phyloP scores from a whole-genome alignment of 1,284 basidiomycete species.

The Ustilago xerochloae region DNA sequence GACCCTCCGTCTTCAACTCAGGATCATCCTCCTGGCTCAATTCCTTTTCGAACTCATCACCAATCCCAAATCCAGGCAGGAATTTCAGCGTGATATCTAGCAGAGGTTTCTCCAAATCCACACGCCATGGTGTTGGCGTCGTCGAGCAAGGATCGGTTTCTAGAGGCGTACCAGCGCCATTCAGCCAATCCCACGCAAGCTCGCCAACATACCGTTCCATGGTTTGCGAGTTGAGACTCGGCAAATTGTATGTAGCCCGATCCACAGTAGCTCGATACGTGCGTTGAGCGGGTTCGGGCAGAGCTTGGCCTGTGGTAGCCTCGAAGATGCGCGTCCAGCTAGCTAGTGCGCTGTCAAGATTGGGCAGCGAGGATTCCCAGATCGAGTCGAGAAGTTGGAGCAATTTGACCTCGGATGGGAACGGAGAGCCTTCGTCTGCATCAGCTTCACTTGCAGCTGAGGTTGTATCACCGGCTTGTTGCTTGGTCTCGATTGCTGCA shows the following conservation, averaged over 20 bases:
- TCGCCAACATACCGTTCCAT: constrained; percentile 56
- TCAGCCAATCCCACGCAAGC: constrained; percentile 47
- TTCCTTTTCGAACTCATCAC: constrained; percentile 48
- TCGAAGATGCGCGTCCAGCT: constrained; percentile 26
- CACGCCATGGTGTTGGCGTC: constrained; percentile 21
- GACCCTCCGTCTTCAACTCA: constrained; percentile 21
- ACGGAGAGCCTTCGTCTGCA: constrained; percentile 32
- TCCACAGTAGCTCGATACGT: constrained; percentile 57
- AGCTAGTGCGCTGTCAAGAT: constrained; percentile 31
- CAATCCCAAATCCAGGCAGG: constrained; percentile 47
- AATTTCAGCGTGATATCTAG: constrained; percentile 51
- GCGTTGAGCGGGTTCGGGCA: constrained; percentile 3
- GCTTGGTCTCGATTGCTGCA: not conserved
- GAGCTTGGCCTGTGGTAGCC: constrained; percentile 5
- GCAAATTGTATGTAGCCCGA: constrained; percentile 61
- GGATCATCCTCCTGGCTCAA: constrained; percentile 19
- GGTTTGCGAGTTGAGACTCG: constrained; percentile 53
- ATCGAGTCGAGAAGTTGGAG: constrained; percentile 31
- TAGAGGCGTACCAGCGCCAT: constrained; percentile 19
- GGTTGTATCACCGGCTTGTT: not conserved
- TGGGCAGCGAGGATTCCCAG: constrained; percentile 32
- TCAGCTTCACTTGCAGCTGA: constrained; percentile 19
- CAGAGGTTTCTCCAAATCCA: constrained; percentile 43
- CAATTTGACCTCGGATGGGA: constrained; percentile 42
- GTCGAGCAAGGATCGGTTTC: not conserved